These are phyloP conservation scores for Rhizodiscina lignyota DNA, from an alignment of 495 filamentous ascomycete genomes.

Conservation along the genomic window DNA sequence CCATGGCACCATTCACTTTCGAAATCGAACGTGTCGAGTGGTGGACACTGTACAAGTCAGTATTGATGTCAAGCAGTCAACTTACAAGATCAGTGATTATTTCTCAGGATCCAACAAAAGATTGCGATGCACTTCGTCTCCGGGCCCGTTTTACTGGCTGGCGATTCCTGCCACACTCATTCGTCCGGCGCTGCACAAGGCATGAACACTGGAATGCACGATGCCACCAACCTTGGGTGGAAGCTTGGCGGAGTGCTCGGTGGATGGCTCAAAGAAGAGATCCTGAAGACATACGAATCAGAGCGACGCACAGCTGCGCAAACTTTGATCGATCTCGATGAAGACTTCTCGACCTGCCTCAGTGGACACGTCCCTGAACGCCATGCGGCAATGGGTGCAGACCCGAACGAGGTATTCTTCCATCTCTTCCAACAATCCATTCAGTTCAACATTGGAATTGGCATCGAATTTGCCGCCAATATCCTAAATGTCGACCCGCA, in stretches of 20 bases:
- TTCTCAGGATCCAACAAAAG: constrained; percentile 38
- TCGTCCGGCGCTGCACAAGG: constrained; percentile 17
- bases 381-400: too few species aligned
- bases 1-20: constrained; percentile 43
- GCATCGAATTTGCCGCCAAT: constrained; percentile 43
- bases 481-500: constrained; percentile 31
- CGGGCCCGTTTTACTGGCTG: too few species aligned
- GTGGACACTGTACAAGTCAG: constrained; percentile 41
- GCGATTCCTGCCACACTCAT: constrained; percentile 13
- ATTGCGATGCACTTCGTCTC: too few species aligned
- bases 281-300: constrained; percentile 13
- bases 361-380: constrained; percentile 11
- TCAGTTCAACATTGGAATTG: constrained; percentile 23
- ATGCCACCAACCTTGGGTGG: constrained; percentile 17
- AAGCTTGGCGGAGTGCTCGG: constrained; percentile 15
- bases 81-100: constrained; percentile 60
- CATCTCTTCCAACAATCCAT: constrained; percentile 13
- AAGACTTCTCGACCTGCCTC: constrained; percentile 14
- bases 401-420: constrained; percentile 10
- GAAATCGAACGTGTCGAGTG: constrained; percentile 41
- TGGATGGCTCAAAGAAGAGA: constrained; percentile 10
- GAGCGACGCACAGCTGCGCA: constrained; percentile 15
- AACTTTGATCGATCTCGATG: constrained; percentile 16
- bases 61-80: too few species aligned
- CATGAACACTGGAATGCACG: constrained; percentile 18